Conservation (phyloP, 352 stramenopile species). For the Phytophthora crassamura region DNA sequence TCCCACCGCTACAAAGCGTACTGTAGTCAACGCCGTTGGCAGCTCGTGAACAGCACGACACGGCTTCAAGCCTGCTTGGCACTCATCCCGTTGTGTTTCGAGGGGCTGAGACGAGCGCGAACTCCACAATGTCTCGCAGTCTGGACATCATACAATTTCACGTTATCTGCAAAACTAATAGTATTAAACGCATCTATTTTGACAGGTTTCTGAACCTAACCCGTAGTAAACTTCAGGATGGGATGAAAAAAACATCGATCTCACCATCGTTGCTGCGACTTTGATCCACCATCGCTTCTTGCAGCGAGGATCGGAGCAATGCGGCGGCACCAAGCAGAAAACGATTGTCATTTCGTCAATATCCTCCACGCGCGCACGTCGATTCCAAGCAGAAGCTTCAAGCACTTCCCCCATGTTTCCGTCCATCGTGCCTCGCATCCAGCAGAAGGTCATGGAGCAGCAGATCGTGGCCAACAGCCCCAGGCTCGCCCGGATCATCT, state of each 20-base stretch:
- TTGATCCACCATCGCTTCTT: conserved; percentile 10
- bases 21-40: no score
- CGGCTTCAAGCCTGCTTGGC: no score
- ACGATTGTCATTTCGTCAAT: conserved; percentile 19
- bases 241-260: conserved; percentile 19
- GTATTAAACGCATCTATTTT: neutral
- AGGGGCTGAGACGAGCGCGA: no score
- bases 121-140: no score
- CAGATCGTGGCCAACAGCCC: conserved; percentile 76
- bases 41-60: no score
- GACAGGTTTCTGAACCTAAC: conserved; percentile 18
- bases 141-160: no score
- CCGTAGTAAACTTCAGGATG: conserved; percentile 29
- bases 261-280: conserved; percentile 10
- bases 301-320: neutral
- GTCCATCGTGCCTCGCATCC: conserved; percentile 74
- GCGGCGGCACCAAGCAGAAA: conserved; percentile 22
- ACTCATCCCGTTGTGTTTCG: no score
- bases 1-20: no score
- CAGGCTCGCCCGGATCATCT: conserved; percentile 64
- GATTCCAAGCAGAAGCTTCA: conserved; percentile 2
- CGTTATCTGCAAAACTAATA: no score
- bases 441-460: conserved; percentile 76
- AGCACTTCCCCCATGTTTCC: conserved; percentile 49
- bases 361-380: conserved; percentile 2